Base-by-base conservation (phyloP, 2,329 filamentous ascomycete species). In the Drechslerella dactyloides region DNA sequence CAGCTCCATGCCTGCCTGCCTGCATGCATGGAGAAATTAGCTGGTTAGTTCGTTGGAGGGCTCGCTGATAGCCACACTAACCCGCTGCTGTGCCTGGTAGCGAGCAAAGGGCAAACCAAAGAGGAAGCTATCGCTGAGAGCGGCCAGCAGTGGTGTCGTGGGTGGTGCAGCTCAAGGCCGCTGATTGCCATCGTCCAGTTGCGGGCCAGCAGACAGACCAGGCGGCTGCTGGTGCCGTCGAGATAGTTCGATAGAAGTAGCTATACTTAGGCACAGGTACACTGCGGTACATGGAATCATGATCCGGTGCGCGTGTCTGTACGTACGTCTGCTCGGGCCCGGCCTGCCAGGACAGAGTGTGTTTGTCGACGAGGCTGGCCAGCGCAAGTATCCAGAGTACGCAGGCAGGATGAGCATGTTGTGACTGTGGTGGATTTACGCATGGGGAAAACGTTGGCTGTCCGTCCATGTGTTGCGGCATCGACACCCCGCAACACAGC, bases 61-160 rank as follows among this genome's bases (percentile, higher is more conserved):
- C 50, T 64, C 53, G 53, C 65, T 53, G 65, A 70, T 63, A 52
- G n/a, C 40, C 40, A 15, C 13, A 70, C 58, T 48, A 64, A 60
- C 59, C 50, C 50, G 37, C 66, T 64, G 42, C 30, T 53, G 50
- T 53, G 23, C 53, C 55, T 54, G 68, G 68, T 72, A 72, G 68
- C 68, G 68, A 72, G 68, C 68, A 60, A 72, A 52, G 60, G 54
- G 63, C 62, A 69, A 55, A 61, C 54, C 54, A 27, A 55, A 52
- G 53, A 68, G 50, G 40, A 48, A 54, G 59, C 66, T 70, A 70
- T 50, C 46, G 57, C 66, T 70, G 53, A 63, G 66, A 70, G 59
- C 66, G 54, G 66, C 19, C 66, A 64, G 46, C 46, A 46, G n/a
- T n/a, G n/a, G n/a, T n/a, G n/a, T n/a, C n/a, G n/a, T n/a, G n/a